These are phyloP conservation scores for Phlyctochytrium arcticum DNA, from an alignment of 192 early-diverging fungal genomes.

Conservation along the genomic window DNA sequence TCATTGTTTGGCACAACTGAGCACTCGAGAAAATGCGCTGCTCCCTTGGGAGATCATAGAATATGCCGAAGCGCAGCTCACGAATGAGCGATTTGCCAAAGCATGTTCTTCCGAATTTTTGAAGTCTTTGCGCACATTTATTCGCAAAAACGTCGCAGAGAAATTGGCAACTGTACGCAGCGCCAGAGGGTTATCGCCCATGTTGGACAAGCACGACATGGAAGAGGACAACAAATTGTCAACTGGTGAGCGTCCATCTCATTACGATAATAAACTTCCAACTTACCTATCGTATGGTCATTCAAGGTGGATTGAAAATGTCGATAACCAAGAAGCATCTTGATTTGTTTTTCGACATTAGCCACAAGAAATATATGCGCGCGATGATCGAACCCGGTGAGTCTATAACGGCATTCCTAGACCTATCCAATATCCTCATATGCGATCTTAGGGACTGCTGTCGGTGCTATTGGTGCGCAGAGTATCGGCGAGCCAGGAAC, in stretches of 20 bases:
- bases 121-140: slow-evolving; percentile 51
- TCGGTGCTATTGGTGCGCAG: slow-evolving; percentile 96
- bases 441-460: slow-evolving; percentile 61
- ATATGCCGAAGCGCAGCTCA: slow-evolving; percentile 47
- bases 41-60: slow-evolving; percentile 63
- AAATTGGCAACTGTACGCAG: slow-evolving; percentile 58
- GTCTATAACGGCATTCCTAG: background rate
- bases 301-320: slow-evolving; percentile 32
- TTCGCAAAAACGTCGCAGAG: slow-evolving; percentile 41
- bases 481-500: slow-evolving; percentile 98
- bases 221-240: too few species aligned
- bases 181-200: slow-evolving; percentile 36
- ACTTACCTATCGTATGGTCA: too few species aligned
- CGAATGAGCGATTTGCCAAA: slow-evolving; percentile 44
- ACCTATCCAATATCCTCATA: background rate
- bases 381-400: slow-evolving; percentile 92
- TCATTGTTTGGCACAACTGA: slow-evolving; percentile 40
- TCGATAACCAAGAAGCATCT: slow-evolving; percentile 73
- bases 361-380: slow-evolving; percentile 76
- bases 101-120: slow-evolving; percentile 63
- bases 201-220: background rate
- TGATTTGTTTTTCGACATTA: slow-evolving; percentile 69
- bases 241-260: too few species aligned
- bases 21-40: slow-evolving; percentile 35
- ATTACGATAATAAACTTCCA: too few species aligned